phyloP scores from a whole-genome alignment of 2,329 filamentous ascomycete species.

The Chrysoporthe cubensis region DNA sequence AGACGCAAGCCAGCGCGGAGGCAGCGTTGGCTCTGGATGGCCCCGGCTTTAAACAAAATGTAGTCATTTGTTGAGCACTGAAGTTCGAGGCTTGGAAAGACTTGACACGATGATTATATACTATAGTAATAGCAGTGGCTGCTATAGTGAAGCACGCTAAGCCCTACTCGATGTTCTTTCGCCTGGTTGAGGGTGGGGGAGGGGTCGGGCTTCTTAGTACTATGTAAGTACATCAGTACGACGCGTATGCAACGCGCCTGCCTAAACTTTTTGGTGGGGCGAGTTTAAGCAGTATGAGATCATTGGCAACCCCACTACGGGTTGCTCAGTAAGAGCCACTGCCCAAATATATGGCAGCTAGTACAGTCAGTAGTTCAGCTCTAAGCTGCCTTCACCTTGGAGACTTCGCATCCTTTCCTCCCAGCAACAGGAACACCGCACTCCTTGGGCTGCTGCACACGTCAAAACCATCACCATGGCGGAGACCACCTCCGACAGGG shows the following conservation, averaged over 20 bases:
- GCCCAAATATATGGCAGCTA: neutral
- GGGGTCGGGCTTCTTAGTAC: neutral
- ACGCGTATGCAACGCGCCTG: constrained; percentile 24
- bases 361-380: neutral
- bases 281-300: constrained; percentile 24
- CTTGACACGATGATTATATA: too few species aligned
- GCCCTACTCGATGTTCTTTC: too few species aligned
- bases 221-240: neutral
- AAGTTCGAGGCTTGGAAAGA: too few species aligned
- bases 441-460: neutral
- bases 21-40: too few species aligned
- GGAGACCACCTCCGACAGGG: constrained; percentile 40
- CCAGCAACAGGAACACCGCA: neutral
- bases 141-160: too few species aligned
- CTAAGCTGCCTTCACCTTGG: neutral
- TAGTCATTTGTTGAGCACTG: too few species aligned
- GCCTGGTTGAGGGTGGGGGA: too few species aligned
- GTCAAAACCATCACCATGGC: constrained; percentile 1
- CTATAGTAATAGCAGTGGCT: too few species aligned
- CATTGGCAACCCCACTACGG: constrained; percentile 18
- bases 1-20: too few species aligned
- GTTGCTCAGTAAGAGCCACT: neutral
- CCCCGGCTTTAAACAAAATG: too few species aligned
- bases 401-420: neutral
- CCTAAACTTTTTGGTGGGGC: constrained; percentile 19